A percentile compares a stretch with the other conserved stretches of the same genome.
phyloP scores from a whole-genome alignment of 441 rosid species.

The Aquilaria agallochum region DNA sequence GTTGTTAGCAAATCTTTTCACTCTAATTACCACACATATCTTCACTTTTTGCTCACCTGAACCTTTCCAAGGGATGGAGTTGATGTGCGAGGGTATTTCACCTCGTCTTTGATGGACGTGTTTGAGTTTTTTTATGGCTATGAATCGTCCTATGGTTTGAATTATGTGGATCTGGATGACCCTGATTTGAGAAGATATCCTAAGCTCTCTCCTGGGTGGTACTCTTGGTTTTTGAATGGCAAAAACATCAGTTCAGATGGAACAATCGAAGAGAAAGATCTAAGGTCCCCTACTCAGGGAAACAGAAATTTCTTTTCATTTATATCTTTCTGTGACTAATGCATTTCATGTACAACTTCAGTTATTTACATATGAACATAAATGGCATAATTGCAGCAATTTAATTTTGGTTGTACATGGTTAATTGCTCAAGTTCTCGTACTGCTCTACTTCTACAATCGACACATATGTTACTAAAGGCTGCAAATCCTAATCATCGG shows the following conservation, averaged over 20 bases:
- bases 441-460: too few relatives aligned
- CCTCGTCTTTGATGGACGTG: constrained; percentile 63
- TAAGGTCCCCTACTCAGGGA: neutral
- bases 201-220: constrained; percentile 66
- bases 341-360: too few relatives aligned
- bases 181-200: constrained; percentile 31
- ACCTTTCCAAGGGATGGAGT: constrained; percentile 55
- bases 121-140: constrained; percentile 52
- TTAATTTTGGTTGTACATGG: too few relatives aligned
- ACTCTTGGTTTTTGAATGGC: constrained; percentile 55
- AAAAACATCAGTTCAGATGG: neutral
- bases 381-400: too few relatives aligned
- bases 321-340: too few relatives aligned
- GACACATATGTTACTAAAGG: too few relatives aligned
- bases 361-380: too few relatives aligned
- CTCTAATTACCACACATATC: neutral
- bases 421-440: too few relatives aligned
- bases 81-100: constrained; percentile 52
- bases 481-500: constrained; percentile 11
- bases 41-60: neutral
- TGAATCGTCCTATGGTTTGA: constrained; percentile 37
- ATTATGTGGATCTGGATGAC: constrained; percentile 50
- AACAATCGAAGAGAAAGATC: neutral
- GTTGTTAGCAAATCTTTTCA: neutral
- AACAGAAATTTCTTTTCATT: too few relatives aligned